Evolutionary conservation across 1,284 basidiomycete genomes (phyloP).

Genomic region (Kalmanozyma brasiliensis): DNA sequence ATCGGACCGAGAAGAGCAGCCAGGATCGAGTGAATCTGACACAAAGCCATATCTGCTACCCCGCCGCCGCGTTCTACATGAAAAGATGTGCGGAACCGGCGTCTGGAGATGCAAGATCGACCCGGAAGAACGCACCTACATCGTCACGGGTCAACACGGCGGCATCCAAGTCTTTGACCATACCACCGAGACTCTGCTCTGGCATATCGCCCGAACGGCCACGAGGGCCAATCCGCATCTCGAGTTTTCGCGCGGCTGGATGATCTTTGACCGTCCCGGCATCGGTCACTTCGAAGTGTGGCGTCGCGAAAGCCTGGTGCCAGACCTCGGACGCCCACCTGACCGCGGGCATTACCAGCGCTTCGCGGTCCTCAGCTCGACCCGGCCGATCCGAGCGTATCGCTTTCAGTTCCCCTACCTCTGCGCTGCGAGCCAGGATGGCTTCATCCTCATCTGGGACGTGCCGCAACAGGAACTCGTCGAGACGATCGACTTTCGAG

Average conservation of each 20-base stretch:
- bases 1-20: not conserved
- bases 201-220: conserved; percentile 36
- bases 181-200: conserved; percentile 36
- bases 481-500: conserved; percentile 36
- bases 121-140: conserved; percentile 49
- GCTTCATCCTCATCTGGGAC: conserved; percentile 41
- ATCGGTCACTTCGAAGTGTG: conserved; percentile 57
- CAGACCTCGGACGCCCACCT: conserved; percentile 32
- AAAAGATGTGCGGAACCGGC: conserved; percentile 8
- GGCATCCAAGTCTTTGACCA: conserved; percentile 41
- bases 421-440: conserved; percentile 44
- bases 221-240: conserved; percentile 52
- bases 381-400: conserved; percentile 45
- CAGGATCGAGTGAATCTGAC: not conserved
- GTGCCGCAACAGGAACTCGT: conserved; percentile 36
- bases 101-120: conserved; percentile 62
- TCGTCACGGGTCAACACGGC: conserved; percentile 39
- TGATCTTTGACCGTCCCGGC: conserved; percentile 54
- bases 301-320: conserved; percentile 50
- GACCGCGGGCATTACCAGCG: conserved; percentile 50
- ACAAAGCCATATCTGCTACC: conserved; percentile 14
- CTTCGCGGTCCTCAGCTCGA: conserved; percentile 31
- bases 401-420: conserved; percentile 59
- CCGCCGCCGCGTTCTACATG: conserved; percentile 6
- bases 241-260: conserved; percentile 56